Percentiles rank a stretch among this genome's conserved stretches.
Evolutionary conservation across 495 filamentous ascomycete species (phyloP).

Genomic region (Geoglossum glabrum): DNA sequence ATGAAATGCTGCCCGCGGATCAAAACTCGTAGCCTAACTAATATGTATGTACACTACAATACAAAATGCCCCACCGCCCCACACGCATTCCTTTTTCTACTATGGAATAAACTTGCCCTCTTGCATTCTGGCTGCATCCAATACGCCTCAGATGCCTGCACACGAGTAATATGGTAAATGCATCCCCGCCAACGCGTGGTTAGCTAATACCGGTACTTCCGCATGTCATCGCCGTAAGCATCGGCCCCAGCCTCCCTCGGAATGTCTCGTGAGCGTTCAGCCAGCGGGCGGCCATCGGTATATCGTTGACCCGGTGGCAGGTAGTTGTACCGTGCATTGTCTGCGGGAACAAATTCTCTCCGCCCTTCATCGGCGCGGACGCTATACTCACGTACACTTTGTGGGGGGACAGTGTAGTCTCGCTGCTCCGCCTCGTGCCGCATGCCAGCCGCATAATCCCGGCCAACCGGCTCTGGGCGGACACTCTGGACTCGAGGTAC

Average conservation of each 20-base stretch:
- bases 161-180: background rate
- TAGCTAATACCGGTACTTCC: background rate
- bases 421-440: background rate
- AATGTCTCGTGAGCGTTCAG: background rate
- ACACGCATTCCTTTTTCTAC: background rate
- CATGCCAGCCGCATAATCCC: background rate
- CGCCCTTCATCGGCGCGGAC: conserved; percentile 2
- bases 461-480: background rate
- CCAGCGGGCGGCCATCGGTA: background rate
- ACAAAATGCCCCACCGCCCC: no score
- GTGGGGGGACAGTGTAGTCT: background rate
- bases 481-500: conserved; percentile 4
- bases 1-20: background rate
- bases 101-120: background rate
- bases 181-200: background rate
- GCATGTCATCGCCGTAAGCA: background rate
- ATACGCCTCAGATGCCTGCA: background rate
- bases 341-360: background rate
- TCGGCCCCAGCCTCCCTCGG: background rate
- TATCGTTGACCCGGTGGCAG: background rate
- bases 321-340: background rate
- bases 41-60: background rate
- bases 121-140: background rate
- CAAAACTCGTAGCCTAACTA: background rate
- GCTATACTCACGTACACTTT: background rate